Evolutionary conservation across 495 filamentous ascomycete species (phyloP), one percentile per base, ranked within the genome.

Genomic region (Penicillium soppii): DNA sequence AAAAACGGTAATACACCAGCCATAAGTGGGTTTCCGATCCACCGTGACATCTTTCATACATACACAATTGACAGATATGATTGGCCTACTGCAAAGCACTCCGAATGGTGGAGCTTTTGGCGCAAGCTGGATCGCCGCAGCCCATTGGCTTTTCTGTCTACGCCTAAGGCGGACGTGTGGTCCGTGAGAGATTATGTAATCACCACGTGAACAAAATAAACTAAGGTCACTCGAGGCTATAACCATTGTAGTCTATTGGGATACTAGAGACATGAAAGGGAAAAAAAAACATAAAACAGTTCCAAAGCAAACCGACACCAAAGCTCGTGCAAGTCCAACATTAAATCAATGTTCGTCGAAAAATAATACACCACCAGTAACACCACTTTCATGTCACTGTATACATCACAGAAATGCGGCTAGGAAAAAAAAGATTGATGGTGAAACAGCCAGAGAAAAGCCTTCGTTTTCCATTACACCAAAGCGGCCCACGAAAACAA

Each of bases 321-420:
- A 39, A 62, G 57, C 61, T 64, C 55, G 61, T 66, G 63, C 63
- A 59, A 64, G 43, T 57, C 42, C 52, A 64, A 64, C 57, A 53
- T 54, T 43, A 50, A 58, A 59, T 56, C 61, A 57, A 62, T 52
- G 52, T 58, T 63, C 49, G 55, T 62, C 36, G 52, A 59, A 55
- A 52, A 39, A 48, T 39, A 57, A 30, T 48, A 59, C 46, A 56
- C 53, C 50, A 48, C 48, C 48, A 62, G 56, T 41, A 64, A 58
- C 47, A 50, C 50, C 55, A 33, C 39, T 25, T 47, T 47, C 43
- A 33, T 38, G 56, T 50, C 52, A 48, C 35, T 46, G 57, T 53
- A 54, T 62, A 51, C 56, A 54, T 50, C 47, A 41, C 51, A 42
- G 40, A 33, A 50, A 61, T 51, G 51, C 36, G 45, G 53, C 50